A percentile compares a stretch with the other conserved stretches of the same genome.
phyloP scores from a whole-genome alignment of 2,329 filamentous ascomycete genomes.

The Curvularia eragrostidis region DNA sequence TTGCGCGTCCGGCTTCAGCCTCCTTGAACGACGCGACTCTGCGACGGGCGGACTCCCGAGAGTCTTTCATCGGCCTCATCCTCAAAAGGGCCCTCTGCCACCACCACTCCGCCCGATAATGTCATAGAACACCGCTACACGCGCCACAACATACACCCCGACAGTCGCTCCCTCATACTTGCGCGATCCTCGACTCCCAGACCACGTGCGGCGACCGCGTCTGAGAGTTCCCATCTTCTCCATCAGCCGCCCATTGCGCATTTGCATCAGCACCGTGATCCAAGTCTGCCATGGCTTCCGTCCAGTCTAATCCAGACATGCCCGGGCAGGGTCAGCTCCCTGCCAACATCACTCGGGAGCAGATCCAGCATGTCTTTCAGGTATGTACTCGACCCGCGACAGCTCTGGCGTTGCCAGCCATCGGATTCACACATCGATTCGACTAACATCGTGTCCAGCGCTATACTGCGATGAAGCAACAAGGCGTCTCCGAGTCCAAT shows the following conservation, averaged over 20 bases:
- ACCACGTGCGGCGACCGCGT: slow-evolving; percentile 31
- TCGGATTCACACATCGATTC: slow-evolving; percentile 9
- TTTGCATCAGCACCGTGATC: slow-evolving; percentile 18
- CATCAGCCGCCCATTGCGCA: slow-evolving; percentile 25
- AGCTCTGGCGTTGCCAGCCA: slow-evolving; percentile 6
- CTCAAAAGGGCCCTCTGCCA: slow-evolving; percentile 31
- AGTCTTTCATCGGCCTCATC: slow-evolving; percentile 42
- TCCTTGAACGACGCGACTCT: slow-evolving; percentile 40
- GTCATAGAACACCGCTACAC: slow-evolving; percentile 41
- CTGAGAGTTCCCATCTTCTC: slow-evolving; percentile 17
- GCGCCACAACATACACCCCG: slow-evolving; percentile 30
- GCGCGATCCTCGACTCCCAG: slow-evolving; percentile 29
- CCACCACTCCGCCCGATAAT: slow-evolving; percentile 45
- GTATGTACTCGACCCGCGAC: slow-evolving; percentile 56
- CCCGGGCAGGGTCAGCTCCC: slow-evolving; percentile 69
- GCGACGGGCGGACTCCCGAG: slow-evolving; percentile 38
- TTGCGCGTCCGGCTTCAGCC: slow-evolving; percentile 39
- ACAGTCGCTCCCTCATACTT: slow-evolving; percentile 35
- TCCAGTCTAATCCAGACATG: slow-evolving; percentile 74
- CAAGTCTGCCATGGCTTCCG: slow-evolving; percentile 71
- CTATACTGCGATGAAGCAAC: slow-evolving; percentile 86
- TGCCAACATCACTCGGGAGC: slow-evolving; percentile 73
- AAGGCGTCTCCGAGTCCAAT: slow-evolving; percentile 79
- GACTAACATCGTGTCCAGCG: slow-evolving; percentile 67
- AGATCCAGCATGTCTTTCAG: slow-evolving; percentile 75